Base-by-base conservation (phyloP, 768 basidiomycete genomes). In the Macrocybe gigantea region DNA sequence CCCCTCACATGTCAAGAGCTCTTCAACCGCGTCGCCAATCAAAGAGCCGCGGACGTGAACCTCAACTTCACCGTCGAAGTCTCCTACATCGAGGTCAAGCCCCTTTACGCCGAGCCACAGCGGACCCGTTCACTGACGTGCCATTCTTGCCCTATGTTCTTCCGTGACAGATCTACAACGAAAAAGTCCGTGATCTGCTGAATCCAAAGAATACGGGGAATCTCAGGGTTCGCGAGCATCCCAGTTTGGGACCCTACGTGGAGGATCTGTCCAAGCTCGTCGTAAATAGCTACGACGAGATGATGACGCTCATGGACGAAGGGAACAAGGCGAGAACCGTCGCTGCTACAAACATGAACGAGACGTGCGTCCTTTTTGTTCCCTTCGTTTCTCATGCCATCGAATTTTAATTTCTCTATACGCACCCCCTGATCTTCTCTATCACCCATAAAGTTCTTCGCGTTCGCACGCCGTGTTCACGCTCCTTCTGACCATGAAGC, bases 291-390 rank as follows among this genome's bases (percentile, higher is more conserved):
- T 98, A 94, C 62, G 81, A 88, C 31, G 95, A 96, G 64, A 96
- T 99, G 88, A 95, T 96, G 88, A 92, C 86, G 5, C 85, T 99
- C 62, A 98, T 98, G 95, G 95, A 99, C 71, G 95, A 99, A 65
- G 95, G 95, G 35, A 99, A 97, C 67, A 97, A 98, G 72, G 94
- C 96, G 44, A 77, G 96, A 43, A 98, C 96, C 10, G 95, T 99
- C 15, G 96, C 96, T 14, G 94, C 96, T 22, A 99, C 96, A 14
- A 93, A 96, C 68, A 99, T 99, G 96, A 99, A 99, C 69, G 96
- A 97, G 69, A 96, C 93, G 79, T 90, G 63, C 57, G 83, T 69
- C 40, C 38, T 30, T 15, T 32, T n/a, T 44, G n/a, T 33, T 15
- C 32, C 11, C n/a, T 29, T 12, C 22, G 22, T 44, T 41, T 41